phyloP scores from a whole-genome alignment of 192 early-diverging fungal species.

The Backusella morwellensis region DNA sequence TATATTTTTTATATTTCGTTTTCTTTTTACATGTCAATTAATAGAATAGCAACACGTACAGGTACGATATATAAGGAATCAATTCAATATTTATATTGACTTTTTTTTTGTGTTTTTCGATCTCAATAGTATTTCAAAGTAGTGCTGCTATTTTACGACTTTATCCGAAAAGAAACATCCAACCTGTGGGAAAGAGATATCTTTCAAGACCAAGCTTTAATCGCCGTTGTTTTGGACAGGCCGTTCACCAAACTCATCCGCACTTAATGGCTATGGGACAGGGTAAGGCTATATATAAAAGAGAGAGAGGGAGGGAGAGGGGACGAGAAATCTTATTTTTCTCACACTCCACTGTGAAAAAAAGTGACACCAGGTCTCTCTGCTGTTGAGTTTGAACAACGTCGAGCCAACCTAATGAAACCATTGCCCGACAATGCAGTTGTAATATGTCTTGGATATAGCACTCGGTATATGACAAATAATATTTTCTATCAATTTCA shows the following conservation, averaged over 20 bases:
- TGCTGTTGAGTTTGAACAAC: slow-evolving; percentile 70
- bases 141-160: not conserved
- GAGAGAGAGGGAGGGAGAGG: too few species aligned
- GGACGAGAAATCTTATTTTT: not conserved
- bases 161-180: not conserved
- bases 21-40: not conserved
- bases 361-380: slow-evolving; percentile 79
- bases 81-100: not conserved
- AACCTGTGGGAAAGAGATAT: not conserved
- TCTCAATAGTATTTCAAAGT: not conserved
- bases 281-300: slow-evolving; percentile 37
- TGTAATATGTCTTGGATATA: slow-evolving; percentile 72
- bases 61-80: not conserved
- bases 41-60: not conserved
- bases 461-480: slow-evolving; percentile 81
- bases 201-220: slow-evolving; percentile 8
- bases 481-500: slow-evolving; percentile 95
- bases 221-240: slow-evolving; percentile 63
- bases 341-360: not conserved
- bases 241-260: slow-evolving; percentile 78
- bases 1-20: not conserved
- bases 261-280: slow-evolving; percentile 74
- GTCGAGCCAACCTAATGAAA: slow-evolving; percentile 72
- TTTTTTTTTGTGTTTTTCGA: not conserved
- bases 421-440: slow-evolving; percentile 63